phyloP scores from a whole-genome alignment of 1,284 basidiomycete species.

The Exobasidium rhododendri region DNA sequence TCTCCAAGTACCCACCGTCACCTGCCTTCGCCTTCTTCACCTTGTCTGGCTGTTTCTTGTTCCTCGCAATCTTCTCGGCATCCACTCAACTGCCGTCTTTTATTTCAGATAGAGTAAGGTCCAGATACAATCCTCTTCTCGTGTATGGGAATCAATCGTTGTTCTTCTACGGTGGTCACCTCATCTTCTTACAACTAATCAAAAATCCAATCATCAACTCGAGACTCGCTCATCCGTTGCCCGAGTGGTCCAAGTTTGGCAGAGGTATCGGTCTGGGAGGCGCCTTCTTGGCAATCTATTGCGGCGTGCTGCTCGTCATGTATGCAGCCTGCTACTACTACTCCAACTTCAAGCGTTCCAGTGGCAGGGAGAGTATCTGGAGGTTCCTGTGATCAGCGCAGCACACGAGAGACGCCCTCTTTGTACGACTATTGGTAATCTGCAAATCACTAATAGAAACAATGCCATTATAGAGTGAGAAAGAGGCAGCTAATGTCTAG shows the following conservation, averaged over 20 bases:
- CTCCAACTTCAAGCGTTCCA: not conserved
- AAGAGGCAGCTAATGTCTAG: too few relatives aligned
- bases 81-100: slow-evolving; percentile 8
- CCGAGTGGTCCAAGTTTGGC: not conserved
- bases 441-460: too few relatives aligned
- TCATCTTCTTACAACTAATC: not conserved
- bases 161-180: slow-evolving; percentile 37
- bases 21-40: slow-evolving; percentile 34
- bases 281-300: slow-evolving; percentile 26
- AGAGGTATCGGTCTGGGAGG: slow-evolving; percentile 5
- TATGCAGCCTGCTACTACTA: slow-evolving; percentile 19
- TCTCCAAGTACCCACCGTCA: slow-evolving; percentile 41
- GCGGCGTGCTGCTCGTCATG: slow-evolving; percentile 21
- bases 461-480: too few relatives aligned
- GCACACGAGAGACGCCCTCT: not conserved
- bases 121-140: slow-evolving; percentile 13
- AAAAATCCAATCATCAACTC: not conserved
- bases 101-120: slow-evolving; percentile 11
- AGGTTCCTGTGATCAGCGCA: not conserved
- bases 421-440: too few relatives aligned
- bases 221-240: not conserved
- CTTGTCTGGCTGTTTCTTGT: slow-evolving; percentile 29
- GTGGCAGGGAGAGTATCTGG: not conserved
- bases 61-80: slow-evolving; percentile 28
- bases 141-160: slow-evolving; percentile 30